Evolutionary conservation across 148 eudicot species (phyloP).

Genomic region (Chenopodium quinoa): DNA sequence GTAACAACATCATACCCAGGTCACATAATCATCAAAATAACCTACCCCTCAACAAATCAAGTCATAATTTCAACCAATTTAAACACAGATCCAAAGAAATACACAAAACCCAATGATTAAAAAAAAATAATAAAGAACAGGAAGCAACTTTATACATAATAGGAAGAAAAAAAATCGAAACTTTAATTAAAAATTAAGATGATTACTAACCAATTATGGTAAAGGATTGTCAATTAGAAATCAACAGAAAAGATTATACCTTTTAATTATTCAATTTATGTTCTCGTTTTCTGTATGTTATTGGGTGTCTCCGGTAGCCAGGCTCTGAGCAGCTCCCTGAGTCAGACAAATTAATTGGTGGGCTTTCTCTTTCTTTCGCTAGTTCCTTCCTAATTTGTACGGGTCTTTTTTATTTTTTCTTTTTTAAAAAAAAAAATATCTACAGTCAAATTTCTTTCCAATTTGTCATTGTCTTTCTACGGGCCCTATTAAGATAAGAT

Average conservation of each 20-base stretch:
- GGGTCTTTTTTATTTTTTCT: not conserved
- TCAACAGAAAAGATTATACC: not conserved
- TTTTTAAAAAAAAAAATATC: not conserved
- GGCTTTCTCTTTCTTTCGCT: conserved; percentile 31
- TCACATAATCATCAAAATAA: not conserved
- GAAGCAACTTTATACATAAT: not conserved
- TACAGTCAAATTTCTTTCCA: conserved; percentile 6
- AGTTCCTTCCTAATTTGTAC: conserved; percentile 17
- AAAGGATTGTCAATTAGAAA: not conserved
- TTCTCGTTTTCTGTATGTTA: not conserved
- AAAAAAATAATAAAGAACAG: not conserved
- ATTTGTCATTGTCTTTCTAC: conserved; percentile 1
- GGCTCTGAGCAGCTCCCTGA: conserved; percentile 4
- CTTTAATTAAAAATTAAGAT: not conserved
- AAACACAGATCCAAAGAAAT: conserved; percentile 22
- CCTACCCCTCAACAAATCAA: not conserved
- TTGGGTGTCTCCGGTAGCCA: not conserved
- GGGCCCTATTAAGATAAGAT: not conserved
- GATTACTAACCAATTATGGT: conserved; percentile 8
- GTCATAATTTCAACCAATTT: not conserved
- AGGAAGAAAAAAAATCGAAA: not conserved
- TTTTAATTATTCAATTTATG: not conserved
- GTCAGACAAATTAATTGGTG: conserved; percentile 30
- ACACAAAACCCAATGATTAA: not conserved
- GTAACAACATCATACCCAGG: not conserved